Percentiles rank a stretch among this genome's conserved stretches.
Conservation (phyloP, 768 basidiomycete genomes). For the Porphyrellus cyaneotinctus region DNA sequence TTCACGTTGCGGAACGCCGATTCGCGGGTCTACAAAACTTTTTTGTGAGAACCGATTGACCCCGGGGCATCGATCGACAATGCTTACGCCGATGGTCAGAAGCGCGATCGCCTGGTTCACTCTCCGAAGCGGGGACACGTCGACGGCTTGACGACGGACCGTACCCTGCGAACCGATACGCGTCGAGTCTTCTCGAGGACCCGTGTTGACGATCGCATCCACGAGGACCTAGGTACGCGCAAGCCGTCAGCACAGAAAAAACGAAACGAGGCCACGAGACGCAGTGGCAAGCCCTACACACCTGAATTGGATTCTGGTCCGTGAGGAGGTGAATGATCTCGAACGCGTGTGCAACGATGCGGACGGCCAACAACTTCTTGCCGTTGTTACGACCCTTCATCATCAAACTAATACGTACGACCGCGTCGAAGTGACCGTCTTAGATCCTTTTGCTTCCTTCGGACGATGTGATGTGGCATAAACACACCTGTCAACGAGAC, state of each 20-base stretch:
- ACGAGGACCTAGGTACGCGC: constrained; percentile 66
- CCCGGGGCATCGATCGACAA: background rate
- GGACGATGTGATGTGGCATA: background rate
- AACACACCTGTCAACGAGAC: constrained; percentile 90
- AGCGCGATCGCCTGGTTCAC: constrained; percentile 98
- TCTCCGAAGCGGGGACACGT: constrained; percentile 95
- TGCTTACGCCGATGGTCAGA: constrained; percentile 89
- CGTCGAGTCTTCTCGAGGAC: constrained; percentile 98
- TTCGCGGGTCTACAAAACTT: constrained; percentile 76
- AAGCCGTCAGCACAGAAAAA: background rate
- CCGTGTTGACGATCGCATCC: constrained; percentile 99
- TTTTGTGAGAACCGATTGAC: background rate
- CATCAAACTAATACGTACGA: constrained; percentile 67
- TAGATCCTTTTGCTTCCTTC: background rate
- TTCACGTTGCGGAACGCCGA: constrained; percentile 99
- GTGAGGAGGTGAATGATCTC: constrained; percentile 99
- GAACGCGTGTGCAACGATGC: constrained; percentile 98
- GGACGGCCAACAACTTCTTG: constrained; percentile 97
- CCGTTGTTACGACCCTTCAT: constrained; percentile 99
- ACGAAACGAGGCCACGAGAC: background rate
- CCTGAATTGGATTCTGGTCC: constrained; percentile 99
- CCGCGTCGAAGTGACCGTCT: background rate
- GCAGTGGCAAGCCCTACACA: constrained; percentile 32
- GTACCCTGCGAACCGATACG: constrained; percentile 99
- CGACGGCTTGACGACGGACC: constrained; percentile 98